These are phyloP conservation scores for Wickerhamomyces sp. DNA, from an alignment of 1,139 yeast genomes.

Conservation along the genomic window DNA sequence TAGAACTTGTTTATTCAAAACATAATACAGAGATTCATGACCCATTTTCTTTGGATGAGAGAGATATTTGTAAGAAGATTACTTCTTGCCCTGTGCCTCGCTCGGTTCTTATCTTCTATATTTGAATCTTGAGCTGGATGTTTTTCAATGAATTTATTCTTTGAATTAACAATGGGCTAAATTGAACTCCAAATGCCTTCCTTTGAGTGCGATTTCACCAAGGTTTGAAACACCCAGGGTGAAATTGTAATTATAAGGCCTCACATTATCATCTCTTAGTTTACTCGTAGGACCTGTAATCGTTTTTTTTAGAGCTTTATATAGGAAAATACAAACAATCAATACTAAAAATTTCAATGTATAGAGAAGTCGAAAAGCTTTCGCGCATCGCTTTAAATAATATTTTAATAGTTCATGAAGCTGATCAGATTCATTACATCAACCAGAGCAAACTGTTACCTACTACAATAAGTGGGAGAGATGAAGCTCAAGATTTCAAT, in stretches of 20 bases:
- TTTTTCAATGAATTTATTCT: neutral
- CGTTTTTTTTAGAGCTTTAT: too few relatives aligned
- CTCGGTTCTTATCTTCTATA: slow-evolving; percentile 27
- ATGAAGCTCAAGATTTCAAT: slow-evolving; percentile 23
- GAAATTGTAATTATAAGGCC: slow-evolving; percentile 69
- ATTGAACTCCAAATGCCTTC: slow-evolving; percentile 39
- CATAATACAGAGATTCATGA: neutral
- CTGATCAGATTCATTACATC: neutral
- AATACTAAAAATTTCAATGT: too few relatives aligned
- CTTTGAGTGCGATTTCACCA: slow-evolving; percentile 78
- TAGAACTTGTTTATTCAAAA: slow-evolving; percentile 3
- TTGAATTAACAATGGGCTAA: slow-evolving; percentile 47
- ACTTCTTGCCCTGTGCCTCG: slow-evolving; percentile 33
- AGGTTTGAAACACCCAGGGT: slow-evolving; percentile 47
- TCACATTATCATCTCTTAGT: slow-evolving; percentile 36
- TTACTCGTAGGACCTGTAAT: too few relatives aligned
- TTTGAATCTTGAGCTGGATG: slow-evolving; percentile 41
- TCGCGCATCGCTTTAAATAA: neutral
- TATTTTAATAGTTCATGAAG: too few relatives aligned
- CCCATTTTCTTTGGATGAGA: neutral
- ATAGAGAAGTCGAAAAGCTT: neutral
- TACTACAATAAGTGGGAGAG: too few relatives aligned
- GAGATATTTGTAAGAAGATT: neutral
- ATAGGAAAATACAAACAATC: too few relatives aligned
- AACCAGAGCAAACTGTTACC: neutral